Base-by-base conservation (phyloP, 2,329 filamentous ascomycete genomes). In the Talaromyces sp. region DNA sequence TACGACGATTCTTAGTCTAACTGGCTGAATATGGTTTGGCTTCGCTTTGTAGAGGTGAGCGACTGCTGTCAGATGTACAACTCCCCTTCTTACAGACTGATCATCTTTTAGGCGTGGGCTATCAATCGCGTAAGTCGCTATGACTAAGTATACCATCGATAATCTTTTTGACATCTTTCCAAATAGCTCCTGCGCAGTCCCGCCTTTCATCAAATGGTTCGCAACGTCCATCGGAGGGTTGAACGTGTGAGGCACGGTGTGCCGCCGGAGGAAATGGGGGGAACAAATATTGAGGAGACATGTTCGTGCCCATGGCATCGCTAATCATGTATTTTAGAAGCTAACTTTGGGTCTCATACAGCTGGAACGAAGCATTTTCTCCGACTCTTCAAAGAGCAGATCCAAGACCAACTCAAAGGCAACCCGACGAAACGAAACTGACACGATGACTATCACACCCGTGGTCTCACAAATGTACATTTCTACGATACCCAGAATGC, bases 201-300 rank as follows among this genome's bases (percentile, higher is more conserved):
- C 10, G 68, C 74, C 60, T 82, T 81, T 67, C 80, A 81, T 69
- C 73, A 76, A 45, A 74, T 78, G 69, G 80, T 82, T 52, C 77
- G 79, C 33, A 73, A 71, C 63, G 74, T 81, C 25, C 78, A 82
- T 69, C 76, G 77, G 60, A 76, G 71, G 56, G 70, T 82, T 25
- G 77, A 80, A 68, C 74, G 76, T 62, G 41, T 79, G 22, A 76
- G 75, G 64, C 74, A 81, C 68, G 79, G 80, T 39, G 73, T 77
- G 56, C 75, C 78, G 60, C 77, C 76, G 19, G 78, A 81, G 66
- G 77, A 80, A 63, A 77, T 78, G 72, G 78, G 79, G 66, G 78
- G 78, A 54, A 80, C 79, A 45, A 73, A 77, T 13, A 70, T 77
- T n/a, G 75, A 79, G 31, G 72, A 74, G 64, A 71, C 72, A 67